These are phyloP conservation scores for Periconia sp. DNA, from an alignment of 2,329 filamentous ascomycete genomes.

Conservation along the genomic window DNA sequence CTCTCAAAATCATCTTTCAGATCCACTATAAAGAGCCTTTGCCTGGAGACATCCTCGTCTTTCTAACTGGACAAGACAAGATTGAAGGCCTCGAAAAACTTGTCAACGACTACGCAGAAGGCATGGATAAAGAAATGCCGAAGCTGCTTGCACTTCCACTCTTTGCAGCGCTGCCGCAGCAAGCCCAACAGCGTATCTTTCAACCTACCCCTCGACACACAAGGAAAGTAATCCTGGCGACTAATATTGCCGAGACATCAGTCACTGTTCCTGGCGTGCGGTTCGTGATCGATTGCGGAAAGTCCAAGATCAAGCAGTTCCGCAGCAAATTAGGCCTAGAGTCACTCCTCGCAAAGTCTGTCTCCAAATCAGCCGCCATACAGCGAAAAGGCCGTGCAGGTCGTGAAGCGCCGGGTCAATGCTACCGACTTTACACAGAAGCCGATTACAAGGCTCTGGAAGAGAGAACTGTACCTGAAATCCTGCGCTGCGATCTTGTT, in stretches of 20 bases:
- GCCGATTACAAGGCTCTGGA: conserved; percentile 70
- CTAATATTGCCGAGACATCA: conserved; percentile 98
- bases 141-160: conserved; percentile 74
- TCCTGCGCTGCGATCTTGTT: conserved; percentile 84
- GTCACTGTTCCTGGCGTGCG: conserved; percentile 92
- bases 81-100: conserved; percentile 81
- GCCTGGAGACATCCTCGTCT: conserved; percentile 92
- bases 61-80: conserved; percentile 89
- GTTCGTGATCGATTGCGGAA: conserved; percentile 89
- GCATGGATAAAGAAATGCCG: conserved; percentile 73
- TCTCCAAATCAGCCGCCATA: conserved; percentile 90
- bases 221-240: conserved; percentile 87
- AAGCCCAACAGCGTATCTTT: conserved; percentile 85
- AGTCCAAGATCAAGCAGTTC: conserved; percentile 92
- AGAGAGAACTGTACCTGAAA: conserved; percentile 80
- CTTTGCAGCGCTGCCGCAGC: conserved; percentile 86
- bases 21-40: conserved; percentile 85
- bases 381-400: conserved; percentile 91
- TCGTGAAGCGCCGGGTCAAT: conserved; percentile 87
- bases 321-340: conserved; percentile 83
- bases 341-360: conserved; percentile 84
- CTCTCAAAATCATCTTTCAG: conserved; percentile 80
- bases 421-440: conserved; percentile 86
- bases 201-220: conserved; percentile 71
- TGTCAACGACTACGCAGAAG: conserved; percentile 75